Evolutionary conservation across 352 stramenopile genomes (phyloP).

Genomic region (Globisporangium alternatum): DNA sequence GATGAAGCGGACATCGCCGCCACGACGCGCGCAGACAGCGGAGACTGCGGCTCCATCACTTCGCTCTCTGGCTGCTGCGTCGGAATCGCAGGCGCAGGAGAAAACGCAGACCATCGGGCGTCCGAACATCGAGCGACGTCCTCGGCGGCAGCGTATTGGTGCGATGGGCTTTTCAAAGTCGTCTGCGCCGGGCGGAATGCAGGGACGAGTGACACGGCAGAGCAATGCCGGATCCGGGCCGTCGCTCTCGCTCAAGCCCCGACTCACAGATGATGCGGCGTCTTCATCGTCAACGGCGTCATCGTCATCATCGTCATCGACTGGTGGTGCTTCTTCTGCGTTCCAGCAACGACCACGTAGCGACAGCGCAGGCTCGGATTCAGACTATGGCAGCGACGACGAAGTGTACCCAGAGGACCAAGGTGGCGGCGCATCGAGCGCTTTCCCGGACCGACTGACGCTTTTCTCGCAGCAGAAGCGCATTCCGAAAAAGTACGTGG

Average conservation of each 20-base stretch:
- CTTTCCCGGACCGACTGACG: constrained; percentile 69
- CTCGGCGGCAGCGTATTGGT: constrained; percentile 55
- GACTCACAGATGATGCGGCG: constrained; percentile 20
- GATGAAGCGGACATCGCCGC: constrained; percentile 8
- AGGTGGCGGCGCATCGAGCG: constrained; percentile 28
- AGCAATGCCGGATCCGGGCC: constrained; percentile 17
- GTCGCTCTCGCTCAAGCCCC: constrained; percentile 32
- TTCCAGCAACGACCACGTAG: constrained; percentile 32
- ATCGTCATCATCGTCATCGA: constrained; percentile 14
- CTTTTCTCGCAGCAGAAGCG: constrained; percentile 81
- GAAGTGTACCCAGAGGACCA: constrained; percentile 64
- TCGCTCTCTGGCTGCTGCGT: constrained; percentile 3
- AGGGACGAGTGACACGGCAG: constrained; percentile 16
- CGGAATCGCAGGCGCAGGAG: constrained; percentile 10
- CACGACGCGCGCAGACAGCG: not conserved
- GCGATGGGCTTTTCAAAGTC: constrained; percentile 36
- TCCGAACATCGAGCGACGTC: constrained; percentile 26
- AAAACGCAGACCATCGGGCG: constrained; percentile 1
- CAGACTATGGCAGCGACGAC: constrained; percentile 51
- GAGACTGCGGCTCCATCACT: constrained; percentile 1
- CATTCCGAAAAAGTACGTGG: constrained; percentile 48
- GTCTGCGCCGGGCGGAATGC: not conserved
- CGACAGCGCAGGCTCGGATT: constrained; percentile 38
- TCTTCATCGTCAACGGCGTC: not conserved
- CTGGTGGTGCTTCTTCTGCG: not conserved